Evolutionary conservation across 139 green algal genomes (phyloP).

Genomic region (Penium margaritaceum): DNA sequence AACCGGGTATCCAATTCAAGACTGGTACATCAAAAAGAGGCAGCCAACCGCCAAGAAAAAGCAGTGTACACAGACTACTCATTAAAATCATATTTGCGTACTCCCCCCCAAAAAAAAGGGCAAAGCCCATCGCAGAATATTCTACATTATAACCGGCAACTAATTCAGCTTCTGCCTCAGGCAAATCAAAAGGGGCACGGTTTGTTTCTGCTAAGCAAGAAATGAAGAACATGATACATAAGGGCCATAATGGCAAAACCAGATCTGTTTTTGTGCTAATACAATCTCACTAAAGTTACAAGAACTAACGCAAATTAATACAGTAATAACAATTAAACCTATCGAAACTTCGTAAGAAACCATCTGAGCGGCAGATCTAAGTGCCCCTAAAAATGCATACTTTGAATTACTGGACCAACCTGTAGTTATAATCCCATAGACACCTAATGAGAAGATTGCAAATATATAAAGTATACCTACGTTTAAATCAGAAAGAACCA

Average conservation of each 20-base stretch:
- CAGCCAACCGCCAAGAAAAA: conserved; percentile 65
- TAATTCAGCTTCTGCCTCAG: conserved; percentile 62
- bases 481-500: conserved; percentile 60
- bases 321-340: conserved; percentile 61
- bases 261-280: conserved; percentile 55
- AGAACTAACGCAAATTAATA: conserved; percentile 57
- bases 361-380: conserved; percentile 66
- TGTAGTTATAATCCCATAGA: conserved; percentile 63
- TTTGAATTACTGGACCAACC: conserved; percentile 69
- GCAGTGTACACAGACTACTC: conserved; percentile 58
- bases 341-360: conserved; percentile 68
- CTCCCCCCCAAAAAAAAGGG: too few relatives aligned
- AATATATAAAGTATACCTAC: conserved; percentile 65
- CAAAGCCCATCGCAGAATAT: too few relatives aligned
- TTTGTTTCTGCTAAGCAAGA: conserved; percentile 68
- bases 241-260: conserved; percentile 57
- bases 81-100: conserved; percentile 68
- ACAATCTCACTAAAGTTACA: conserved; percentile 58
- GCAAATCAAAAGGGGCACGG: conserved; percentile 68
- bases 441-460: conserved; percentile 66
- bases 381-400: conserved; percentile 66
- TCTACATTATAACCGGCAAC: too few relatives aligned
- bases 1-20: conserved; percentile 54
- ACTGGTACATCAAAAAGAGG: conserved; percentile 47
- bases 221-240: conserved; percentile 64